Evolutionary conservation across 2,329 filamentous ascomycete species (phyloP).

Genomic region (Fusarium xylarioides): DNA sequence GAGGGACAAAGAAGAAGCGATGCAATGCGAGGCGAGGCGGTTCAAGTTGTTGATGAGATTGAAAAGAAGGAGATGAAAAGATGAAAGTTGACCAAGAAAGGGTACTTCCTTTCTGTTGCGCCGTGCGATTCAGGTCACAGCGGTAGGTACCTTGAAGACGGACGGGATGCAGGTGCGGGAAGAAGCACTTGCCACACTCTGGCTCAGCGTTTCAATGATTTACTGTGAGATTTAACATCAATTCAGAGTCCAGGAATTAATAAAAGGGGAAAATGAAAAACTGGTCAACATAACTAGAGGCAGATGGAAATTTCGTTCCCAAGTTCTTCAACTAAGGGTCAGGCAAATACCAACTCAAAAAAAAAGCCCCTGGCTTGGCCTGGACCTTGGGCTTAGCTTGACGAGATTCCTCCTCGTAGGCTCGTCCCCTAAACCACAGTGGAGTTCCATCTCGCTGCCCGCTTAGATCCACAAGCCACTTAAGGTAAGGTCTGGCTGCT

Average conservation of each 20-base stretch:
- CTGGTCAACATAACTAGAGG: not conserved
- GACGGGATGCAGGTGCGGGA: conserved; percentile 17
- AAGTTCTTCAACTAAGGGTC: not conserved
- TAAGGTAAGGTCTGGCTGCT: conserved; percentile 22
- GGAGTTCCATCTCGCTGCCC: conserved; percentile 28
- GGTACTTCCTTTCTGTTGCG: conserved; percentile 32
- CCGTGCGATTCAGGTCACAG: conserved; percentile 38
- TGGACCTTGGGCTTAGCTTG: conserved; percentile 6
- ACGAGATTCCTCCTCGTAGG: conserved; percentile 9
- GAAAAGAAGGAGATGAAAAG: conserved; percentile 32
- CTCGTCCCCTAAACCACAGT: conserved; percentile 32
- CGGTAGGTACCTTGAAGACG: conserved; percentile 4
- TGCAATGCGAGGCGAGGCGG: not conserved
- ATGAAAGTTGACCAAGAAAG: conserved; percentile 17
- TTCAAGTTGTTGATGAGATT: conserved; percentile 25
- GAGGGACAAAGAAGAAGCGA: conserved; percentile 29
- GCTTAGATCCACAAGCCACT: conserved; percentile 30
- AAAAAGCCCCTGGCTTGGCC: conserved; percentile 21
- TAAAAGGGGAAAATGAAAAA: not conserved
- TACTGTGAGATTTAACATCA: not conserved
- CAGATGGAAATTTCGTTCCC: not conserved
- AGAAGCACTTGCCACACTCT: conserved; percentile 30
- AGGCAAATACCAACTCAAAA: conserved; percentile 9
- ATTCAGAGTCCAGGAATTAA: not conserved
- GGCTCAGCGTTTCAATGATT: conserved; percentile 14